These are phyloP conservation scores for Globisporangium parvum DNA, from an alignment of 352 stramenopile genomes.

Conservation along the genomic window DNA sequence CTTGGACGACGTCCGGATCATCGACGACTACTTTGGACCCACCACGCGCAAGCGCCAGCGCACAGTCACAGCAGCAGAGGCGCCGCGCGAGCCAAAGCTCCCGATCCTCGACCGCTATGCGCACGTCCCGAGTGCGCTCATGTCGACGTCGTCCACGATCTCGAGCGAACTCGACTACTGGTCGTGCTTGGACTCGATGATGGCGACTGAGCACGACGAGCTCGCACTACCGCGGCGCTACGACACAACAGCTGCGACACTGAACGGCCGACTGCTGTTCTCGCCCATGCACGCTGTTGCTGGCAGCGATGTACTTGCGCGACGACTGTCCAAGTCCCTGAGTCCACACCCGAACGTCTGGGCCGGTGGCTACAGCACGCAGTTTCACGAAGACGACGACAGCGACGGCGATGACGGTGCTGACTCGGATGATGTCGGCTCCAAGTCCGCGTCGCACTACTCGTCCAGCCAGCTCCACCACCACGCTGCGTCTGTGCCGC, in stretches of 20 bases:
- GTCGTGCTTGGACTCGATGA: conserved; percentile 19
- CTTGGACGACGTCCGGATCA: conserved; percentile 37
- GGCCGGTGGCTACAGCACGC: conserved; percentile 1
- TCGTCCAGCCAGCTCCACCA: conserved; percentile 4
- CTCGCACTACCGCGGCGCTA: conserved; percentile 8
- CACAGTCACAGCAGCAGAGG: neutral
- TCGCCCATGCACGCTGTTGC: conserved; percentile 11
- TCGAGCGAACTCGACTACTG: conserved; percentile 45
- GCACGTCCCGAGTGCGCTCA: conserved; percentile 11
- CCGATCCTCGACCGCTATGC: conserved; percentile 11
- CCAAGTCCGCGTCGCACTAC: conserved; percentile 11
- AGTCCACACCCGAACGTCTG: conserved; percentile 9
- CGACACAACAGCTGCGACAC: conserved; percentile 5
- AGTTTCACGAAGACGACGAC: conserved; percentile 9
- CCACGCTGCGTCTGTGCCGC: neutral
- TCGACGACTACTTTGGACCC: conserved; percentile 55
- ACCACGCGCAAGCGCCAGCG: conserved; percentile 7
- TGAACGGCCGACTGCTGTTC: conserved; percentile 14
- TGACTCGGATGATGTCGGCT: conserved; percentile 3
- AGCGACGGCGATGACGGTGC: conserved; percentile 2
- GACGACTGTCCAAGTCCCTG: conserved; percentile 4
- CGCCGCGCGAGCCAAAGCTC: conserved; percentile 4
- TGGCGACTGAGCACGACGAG: conserved; percentile 16
- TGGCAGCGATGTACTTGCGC: neutral
- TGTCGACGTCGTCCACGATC: conserved; percentile 21